These are phyloP conservation scores for Yamadazyma membranifaciens DNA, from an alignment of 1,139 yeast genomes.

Conservation along the genomic window DNA sequence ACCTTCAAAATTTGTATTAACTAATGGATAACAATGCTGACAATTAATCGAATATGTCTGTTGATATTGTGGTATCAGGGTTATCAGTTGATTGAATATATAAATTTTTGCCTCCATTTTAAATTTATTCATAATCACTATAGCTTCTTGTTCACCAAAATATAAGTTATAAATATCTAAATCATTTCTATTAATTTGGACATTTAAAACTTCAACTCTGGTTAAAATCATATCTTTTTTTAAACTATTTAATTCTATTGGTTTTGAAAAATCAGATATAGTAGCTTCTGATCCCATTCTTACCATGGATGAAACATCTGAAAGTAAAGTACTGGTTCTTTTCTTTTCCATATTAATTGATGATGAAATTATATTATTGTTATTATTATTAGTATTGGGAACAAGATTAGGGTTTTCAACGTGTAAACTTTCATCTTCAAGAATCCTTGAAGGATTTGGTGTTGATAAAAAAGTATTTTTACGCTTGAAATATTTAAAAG, in stretches of 20 bases:
- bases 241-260: conserved; percentile 29
- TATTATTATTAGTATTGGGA: not conserved
- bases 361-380: conserved; percentile 12
- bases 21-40: conserved; percentile 41
- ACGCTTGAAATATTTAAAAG: conserved; percentile 18
- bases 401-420: not conserved
- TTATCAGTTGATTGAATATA: conserved; percentile 43
- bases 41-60: conserved; percentile 36
- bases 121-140: conserved; percentile 42
- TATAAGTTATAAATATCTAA: conserved; percentile 44
- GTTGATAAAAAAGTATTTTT: conserved; percentile 33
- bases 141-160: conserved; percentile 58
- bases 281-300: conserved; percentile 54
- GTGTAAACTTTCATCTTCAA: conserved; percentile 37
- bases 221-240: conserved; percentile 70
- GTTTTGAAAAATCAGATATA: conserved; percentile 26
- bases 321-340: conserved; percentile 51
- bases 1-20: conserved; percentile 34
- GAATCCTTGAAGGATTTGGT: conserved; percentile 41
- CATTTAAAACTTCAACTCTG: conserved; percentile 47
- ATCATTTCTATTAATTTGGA: conserved; percentile 25
- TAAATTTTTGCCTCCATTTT: conserved; percentile 45
- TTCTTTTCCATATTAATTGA: conserved; percentile 50
- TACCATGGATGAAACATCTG: conserved; percentile 59
- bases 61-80: conserved; percentile 34